Conservation (phyloP, 805 yeast genomes). For the Yamadazyma kitorensis region DNA sequence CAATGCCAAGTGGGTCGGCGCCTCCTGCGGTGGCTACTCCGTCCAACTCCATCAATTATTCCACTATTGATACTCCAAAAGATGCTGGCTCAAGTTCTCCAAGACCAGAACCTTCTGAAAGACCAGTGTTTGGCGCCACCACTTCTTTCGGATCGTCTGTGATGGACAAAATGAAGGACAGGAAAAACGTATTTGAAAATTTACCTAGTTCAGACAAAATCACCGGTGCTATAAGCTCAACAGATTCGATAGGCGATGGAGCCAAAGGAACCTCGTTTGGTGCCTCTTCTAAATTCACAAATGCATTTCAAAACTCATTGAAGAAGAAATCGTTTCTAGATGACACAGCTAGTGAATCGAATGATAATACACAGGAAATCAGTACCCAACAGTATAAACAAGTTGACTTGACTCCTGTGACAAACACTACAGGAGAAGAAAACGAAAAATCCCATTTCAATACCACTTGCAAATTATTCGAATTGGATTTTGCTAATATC, state of each 20-base stretch:
- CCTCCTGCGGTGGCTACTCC: slow-evolving; percentile 15
- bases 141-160: slow-evolving; percentile 35
- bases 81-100: slow-evolving; percentile 2
- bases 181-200: slow-evolving; percentile 26
- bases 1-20: too few species aligned
- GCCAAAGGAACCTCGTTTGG: slow-evolving; percentile 36
- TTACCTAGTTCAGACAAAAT: slow-evolving; percentile 10
- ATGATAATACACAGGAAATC: slow-evolving; percentile 13
- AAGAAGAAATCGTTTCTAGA: slow-evolving; percentile 60
- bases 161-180: slow-evolving; percentile 22
- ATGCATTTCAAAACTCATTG: slow-evolving; percentile 54
- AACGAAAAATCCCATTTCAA: slow-evolving; percentile 67
- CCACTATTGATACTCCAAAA: background rate
- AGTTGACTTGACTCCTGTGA: slow-evolving; percentile 46
- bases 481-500: slow-evolving; percentile 61
- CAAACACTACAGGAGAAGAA: slow-evolving; percentile 86
- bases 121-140: slow-evolving; percentile 41
- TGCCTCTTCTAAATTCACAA: slow-evolving; percentile 44
- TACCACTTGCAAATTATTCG: slow-evolving; percentile 76
- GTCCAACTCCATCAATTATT: slow-evolving; percentile 11
- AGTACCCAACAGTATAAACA: slow-evolving; percentile 22
- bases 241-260: slow-evolving; percentile 9
- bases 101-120: background rate
- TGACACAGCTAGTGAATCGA: slow-evolving; percentile 14
- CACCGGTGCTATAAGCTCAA: slow-evolving; percentile 2